Evolutionary conservation across 805 yeast genomes (phyloP).

Genomic region (Wickerhamiella bombiphila): DNA sequence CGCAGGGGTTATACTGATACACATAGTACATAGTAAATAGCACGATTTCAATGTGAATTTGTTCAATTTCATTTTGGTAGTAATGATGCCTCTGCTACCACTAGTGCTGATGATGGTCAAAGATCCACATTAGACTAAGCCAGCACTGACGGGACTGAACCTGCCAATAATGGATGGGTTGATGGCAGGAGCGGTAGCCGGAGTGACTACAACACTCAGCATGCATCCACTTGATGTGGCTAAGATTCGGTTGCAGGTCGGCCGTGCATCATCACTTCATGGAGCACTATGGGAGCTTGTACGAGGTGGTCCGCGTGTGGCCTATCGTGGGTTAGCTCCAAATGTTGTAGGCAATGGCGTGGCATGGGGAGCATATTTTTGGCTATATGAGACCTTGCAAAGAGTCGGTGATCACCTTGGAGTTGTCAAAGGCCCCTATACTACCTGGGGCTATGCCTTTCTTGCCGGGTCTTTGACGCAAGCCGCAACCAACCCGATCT

Average conservation of each 20-base stretch:
- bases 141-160: no score
- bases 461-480: conserved; percentile 67
- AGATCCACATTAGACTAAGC: no score
- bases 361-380: conserved; percentile 85
- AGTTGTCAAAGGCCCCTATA: conserved; percentile 5
- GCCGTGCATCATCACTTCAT: conserved; percentile 15
- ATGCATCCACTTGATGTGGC: conserved; percentile 85
- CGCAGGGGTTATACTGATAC: no score
- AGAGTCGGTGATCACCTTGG: not conserved
- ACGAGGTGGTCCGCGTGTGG: conserved; percentile 17
- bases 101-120: no score
- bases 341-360: conserved; percentile 70
- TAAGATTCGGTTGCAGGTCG: conserved; percentile 69
- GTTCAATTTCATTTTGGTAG: no score
- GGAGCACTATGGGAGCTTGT: conserved; percentile 5
- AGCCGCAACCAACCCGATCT: conserved; percentile 73
- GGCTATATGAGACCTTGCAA: conserved; percentile 38
- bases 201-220: conserved; percentile 59
- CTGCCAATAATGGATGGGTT: conserved; percentile 17
- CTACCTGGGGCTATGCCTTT: conserved; percentile 37
- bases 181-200: conserved; percentile 26
- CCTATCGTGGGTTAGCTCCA: conserved; percentile 67
- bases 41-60: no score
- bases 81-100: no score
- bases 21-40: no score